A percentile compares a stretch with the other conserved stretches of the same genome.
phyloP scores from a whole-genome alignment of 2,329 filamentous ascomycete genomes.

The Xylariaceae sp. region DNA sequence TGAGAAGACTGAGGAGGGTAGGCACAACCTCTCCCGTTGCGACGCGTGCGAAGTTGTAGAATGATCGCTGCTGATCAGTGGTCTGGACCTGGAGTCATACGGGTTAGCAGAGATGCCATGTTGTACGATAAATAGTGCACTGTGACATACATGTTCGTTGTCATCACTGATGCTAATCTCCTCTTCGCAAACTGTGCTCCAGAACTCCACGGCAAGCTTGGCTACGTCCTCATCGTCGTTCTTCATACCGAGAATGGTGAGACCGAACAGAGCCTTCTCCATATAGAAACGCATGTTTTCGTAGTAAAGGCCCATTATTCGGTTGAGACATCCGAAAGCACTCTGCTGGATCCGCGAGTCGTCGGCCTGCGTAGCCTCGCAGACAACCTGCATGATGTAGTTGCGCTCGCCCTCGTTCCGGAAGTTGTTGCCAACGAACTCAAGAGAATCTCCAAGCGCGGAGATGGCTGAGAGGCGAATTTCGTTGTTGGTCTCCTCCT shows the following conservation, averaged over 20 bases:
- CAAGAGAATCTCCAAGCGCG: conserved; percentile 90
- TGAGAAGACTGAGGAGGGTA: conserved; percentile 80
- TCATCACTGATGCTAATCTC: conserved; percentile 98
- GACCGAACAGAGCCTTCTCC: conserved; percentile 97
- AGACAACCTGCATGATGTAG: conserved; percentile 99
- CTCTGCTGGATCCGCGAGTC: conserved; percentile 92
- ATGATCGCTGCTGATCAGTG: conserved; percentile 79
- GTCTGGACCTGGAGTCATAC: conserved; percentile 55
- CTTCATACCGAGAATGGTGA: conserved; percentile 99
- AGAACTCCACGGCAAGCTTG: conserved; percentile 97
- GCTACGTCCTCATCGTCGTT: conserved; percentile 95
- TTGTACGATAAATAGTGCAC: neutral
- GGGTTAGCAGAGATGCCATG: conserved; percentile 6
- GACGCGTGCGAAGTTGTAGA: conserved; percentile 93
- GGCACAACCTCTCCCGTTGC: conserved; percentile 93
- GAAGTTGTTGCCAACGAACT: conserved; percentile 98
- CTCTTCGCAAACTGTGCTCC: conserved; percentile 99
- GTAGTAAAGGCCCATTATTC: conserved; percentile 98
- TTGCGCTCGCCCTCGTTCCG: conserved; percentile 98
- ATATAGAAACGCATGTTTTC: conserved; percentile 99
- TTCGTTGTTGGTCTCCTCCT: conserved; percentile 89
- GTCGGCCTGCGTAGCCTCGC: conserved; percentile 92
- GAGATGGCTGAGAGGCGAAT: conserved; percentile 91
- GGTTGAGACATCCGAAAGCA: conserved; percentile 94
- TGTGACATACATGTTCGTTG: conserved; percentile 67